Conservation (phyloP, 768 basidiomycete species). For the Hortiboletus campestris region DNA sequence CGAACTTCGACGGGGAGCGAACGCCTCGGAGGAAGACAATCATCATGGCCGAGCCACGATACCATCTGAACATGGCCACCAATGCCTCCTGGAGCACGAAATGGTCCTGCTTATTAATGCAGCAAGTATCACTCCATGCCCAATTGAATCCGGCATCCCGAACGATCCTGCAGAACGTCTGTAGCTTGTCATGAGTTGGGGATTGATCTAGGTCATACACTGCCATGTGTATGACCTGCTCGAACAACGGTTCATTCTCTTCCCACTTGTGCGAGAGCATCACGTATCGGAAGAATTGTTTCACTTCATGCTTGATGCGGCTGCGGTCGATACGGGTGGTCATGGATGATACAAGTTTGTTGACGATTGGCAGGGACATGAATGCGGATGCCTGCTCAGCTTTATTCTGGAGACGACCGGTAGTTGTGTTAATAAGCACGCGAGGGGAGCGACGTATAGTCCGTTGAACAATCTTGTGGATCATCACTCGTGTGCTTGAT, state of each 20-base stretch:
- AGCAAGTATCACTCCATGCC: too few relatives aligned
- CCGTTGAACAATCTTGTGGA: background rate
- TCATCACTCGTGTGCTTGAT: background rate
- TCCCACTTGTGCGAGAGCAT: conserved; percentile 8
- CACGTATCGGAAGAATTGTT: background rate
- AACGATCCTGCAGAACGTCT: too few relatives aligned
- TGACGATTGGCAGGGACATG: background rate
- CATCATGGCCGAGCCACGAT: background rate
- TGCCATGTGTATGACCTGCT: background rate
- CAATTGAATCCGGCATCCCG: too few relatives aligned
- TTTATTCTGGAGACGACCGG: background rate
- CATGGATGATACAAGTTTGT: background rate
- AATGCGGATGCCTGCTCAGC: background rate
- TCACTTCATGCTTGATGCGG: background rate
- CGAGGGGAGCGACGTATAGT: background rate
- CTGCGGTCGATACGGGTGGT: background rate
- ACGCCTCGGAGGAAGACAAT: conserved; percentile 3
- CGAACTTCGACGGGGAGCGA: background rate
- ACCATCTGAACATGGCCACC: too few relatives aligned
- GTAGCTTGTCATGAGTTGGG: background rate
- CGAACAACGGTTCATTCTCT: background rate
- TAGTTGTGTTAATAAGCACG: background rate
- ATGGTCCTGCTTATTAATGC: too few relatives aligned
- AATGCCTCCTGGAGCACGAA: too few relatives aligned
- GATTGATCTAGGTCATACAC: background rate